Evolutionary conservation across 2,329 filamentous ascomycete species (phyloP).

Genomic region (Calycina herbarum): DNA sequence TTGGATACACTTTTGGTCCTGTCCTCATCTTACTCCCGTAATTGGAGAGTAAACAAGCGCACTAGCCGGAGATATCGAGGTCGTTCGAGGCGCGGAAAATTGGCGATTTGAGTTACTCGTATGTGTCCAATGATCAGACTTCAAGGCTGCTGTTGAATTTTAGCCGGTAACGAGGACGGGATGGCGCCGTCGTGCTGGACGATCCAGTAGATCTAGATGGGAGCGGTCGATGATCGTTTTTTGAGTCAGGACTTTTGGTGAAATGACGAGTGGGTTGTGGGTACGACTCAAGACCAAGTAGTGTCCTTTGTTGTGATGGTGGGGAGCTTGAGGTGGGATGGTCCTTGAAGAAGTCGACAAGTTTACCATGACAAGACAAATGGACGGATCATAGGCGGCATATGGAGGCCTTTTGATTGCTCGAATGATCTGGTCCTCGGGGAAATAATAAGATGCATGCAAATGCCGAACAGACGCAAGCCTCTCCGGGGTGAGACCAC

Average conservation of each 20-base stretch:
- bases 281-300: conserved; percentile 1
- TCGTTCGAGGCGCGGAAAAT: background rate
- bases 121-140: background rate
- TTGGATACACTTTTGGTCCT: background rate
- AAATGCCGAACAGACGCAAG: conserved; percentile 6
- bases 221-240: background rate
- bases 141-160: background rate
- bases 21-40: background rate
- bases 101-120: background rate
- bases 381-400: background rate
- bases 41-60: background rate
- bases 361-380: conserved; percentile 1
- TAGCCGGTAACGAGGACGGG: background rate
- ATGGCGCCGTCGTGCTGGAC: background rate
- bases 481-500: background rate
- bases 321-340: background rate
- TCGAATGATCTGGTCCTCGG: conserved; percentile 6
- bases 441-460: conserved; percentile 5
- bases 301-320: background rate
- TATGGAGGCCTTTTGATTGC: conserved; percentile 6
- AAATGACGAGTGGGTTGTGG: conserved; percentile 5
- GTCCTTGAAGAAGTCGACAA: conserved; percentile 5
- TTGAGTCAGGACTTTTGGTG: conserved; percentile 4
- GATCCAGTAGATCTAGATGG: conserved; percentile 3
- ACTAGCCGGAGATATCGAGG: background rate